Base-by-base conservation (phyloP, 1,284 basidiomycete genomes). In the Butyriboletus appendiculatus region DNA sequence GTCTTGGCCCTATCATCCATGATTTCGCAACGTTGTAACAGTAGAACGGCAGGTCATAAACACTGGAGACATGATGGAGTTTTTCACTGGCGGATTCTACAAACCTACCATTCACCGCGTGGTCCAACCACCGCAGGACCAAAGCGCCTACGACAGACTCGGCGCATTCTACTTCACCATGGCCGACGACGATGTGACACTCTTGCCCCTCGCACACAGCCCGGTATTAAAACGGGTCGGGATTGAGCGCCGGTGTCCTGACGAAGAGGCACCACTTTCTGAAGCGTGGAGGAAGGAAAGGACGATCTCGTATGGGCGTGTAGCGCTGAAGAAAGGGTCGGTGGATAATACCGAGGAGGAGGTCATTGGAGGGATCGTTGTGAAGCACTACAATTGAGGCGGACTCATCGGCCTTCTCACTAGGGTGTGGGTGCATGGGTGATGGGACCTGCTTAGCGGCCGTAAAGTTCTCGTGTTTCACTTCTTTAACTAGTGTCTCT, bases 1-100 rank as follows among this genome's bases (percentile, higher is more conserved):
- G 12, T 15, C 28, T 9, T 26, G 16, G n/a, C 7, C 20, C 15
- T 9, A 5, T n/a, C 4, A 30, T 30, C 28, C 11, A 30, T 30
- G 11, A 3, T 32, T 24, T 7, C 12, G 14, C 12, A 22, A 38
- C 16, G n/a, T 30, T 24, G 14, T 48, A 6, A 55, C n/a, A 16
- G 28, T 8, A 14, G 4, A 32, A 11, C 16, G 26, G 18, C 24
- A 77, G 77, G 70, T 77, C 24, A 67, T 82, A 45, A 83, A 88
- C 61, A 78, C 77, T 1, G 85, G 85, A 24, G 85, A 87, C 57
- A 73, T 76, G 7, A 67, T 84, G 39, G 75, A 76, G 37, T 82
- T 83, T 68, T 66, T 85, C 9, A 79, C 78, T 0, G 81, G 81
- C 0, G 77, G 76, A 2, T 77, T 72, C 60, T 76, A 80, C 62